Evolutionary conservation across 2,329 filamentous ascomycete species (phyloP).

Genomic region (Penicillium sp.): DNA sequence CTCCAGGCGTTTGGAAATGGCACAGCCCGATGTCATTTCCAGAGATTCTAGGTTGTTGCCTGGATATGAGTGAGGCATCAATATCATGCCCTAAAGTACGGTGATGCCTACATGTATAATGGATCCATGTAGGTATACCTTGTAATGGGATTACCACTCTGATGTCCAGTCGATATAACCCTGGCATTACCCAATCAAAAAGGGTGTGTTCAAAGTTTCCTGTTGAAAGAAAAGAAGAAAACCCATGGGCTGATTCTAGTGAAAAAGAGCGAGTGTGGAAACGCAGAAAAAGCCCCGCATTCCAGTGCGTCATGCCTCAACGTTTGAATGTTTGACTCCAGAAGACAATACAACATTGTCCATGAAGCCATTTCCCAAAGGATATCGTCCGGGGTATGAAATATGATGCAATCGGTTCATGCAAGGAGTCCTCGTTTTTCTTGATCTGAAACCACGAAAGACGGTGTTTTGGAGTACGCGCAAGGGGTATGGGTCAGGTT

Average conservation of each 20-base stretch:
- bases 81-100: not conserved
- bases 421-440: conserved; percentile 14
- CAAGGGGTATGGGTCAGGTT: conserved; percentile 29
- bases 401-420: conserved; percentile 18
- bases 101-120: no score
- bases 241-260: not conserved
- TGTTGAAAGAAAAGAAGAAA: not conserved
- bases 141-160: no score
- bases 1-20: conserved; percentile 6
- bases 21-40: conserved; percentile 14
- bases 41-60: not conserved
- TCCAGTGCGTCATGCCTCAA: conserved; percentile 8
- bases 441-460: conserved; percentile 11
- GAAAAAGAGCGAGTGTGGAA: conserved; percentile 4
- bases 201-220: not conserved
- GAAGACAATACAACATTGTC: not conserved
- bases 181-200: not conserved
- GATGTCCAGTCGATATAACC: no score
- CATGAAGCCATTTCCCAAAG: not conserved
- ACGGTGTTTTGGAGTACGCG: conserved; percentile 12
- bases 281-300: conserved; percentile 10
- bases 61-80: not conserved
- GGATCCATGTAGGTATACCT: no score
- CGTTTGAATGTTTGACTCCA: not conserved
- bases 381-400: not conserved